Percentiles rank a stretch among this genome's conserved stretches.
Conservation (phyloP, 225 moss, liverwort and hornwort genomes). For the Asterella californica region DNA sequence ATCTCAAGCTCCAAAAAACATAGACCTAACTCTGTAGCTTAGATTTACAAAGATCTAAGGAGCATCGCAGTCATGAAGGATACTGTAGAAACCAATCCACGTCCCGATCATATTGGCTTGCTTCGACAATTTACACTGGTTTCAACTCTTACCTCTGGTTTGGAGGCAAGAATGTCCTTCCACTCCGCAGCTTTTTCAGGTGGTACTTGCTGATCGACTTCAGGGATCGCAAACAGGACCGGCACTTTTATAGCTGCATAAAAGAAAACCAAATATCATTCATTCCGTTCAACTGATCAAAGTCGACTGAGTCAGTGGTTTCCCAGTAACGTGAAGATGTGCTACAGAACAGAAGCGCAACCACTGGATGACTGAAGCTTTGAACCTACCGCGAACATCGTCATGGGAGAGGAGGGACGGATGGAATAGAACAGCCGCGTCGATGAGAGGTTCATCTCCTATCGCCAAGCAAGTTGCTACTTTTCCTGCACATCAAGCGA, state of each 20-base stretch:
- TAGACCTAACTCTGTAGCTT: not conserved
- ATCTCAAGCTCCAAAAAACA: not conserved
- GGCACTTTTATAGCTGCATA: conserved; percentile 44
- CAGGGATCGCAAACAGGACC: conserved; percentile 35
- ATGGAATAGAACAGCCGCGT: conserved; percentile 54
- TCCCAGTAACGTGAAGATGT: not conserved
- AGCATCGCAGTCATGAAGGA: no score
- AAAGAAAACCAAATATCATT: not conserved
- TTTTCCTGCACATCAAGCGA: conserved; percentile 37
- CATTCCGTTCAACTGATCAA: not conserved
- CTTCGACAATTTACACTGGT: not conserved
- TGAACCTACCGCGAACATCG: conserved; percentile 44
- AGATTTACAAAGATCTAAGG: no score
- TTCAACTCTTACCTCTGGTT: conserved; percentile 22
- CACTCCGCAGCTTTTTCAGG: conserved; percentile 5
- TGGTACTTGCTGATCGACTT: conserved; percentile 11
- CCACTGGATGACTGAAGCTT: not conserved
- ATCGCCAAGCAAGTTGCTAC: conserved; percentile 32
- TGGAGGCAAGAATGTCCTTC: conserved; percentile 21
- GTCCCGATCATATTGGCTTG: not conserved
- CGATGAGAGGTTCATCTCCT: conserved; percentile 37
- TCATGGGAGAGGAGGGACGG: conserved; percentile 27
- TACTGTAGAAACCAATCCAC: not conserved
- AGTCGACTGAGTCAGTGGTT: not conserved
- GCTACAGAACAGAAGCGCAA: not conserved